Percentiles rank a stretch among this genome's conserved stretches.
These are phyloP conservation scores for Cystobasidium pallidum DNA, from an alignment of 1,284 basidiomycete genomes.

Conservation along the genomic window DNA sequence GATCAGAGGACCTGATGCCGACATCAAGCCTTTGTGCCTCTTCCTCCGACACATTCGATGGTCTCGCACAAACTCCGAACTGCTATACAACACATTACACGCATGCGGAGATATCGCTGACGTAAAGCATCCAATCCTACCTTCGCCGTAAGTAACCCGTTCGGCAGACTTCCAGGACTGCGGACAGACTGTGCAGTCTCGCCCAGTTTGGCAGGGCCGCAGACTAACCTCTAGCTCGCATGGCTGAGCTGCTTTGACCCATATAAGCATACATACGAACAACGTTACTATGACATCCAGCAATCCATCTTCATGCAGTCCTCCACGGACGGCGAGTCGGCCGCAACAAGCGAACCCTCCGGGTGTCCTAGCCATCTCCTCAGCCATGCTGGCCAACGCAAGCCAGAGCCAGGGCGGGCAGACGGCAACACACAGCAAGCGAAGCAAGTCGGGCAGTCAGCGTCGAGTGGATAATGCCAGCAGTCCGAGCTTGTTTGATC, in stretches of 20 bases:
- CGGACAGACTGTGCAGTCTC: background rate
- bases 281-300: slow-evolving; percentile 11
- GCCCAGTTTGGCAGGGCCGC: slow-evolving; percentile 8
- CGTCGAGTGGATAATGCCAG: background rate
- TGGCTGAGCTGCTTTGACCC: slow-evolving; percentile 5
- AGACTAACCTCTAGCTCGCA: background rate
- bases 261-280: background rate
- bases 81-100: background rate
- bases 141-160: slow-evolving; percentile 4
- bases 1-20: background rate
- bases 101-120: background rate
- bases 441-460: background rate
- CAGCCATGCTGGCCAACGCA: slow-evolving; percentile 29
- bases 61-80: background rate
- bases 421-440: background rate
- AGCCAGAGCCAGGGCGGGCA: slow-evolving; percentile 20
- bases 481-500: slow-evolving; percentile 6
- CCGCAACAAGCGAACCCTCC: slow-evolving; percentile 4
- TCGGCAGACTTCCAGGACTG: background rate
- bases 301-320: slow-evolving; percentile 24
- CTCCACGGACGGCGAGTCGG: background rate
- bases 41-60: background rate
- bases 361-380: slow-evolving; percentile 22
- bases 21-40: background rate
- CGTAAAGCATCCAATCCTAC: background rate